phyloP scores from a whole-genome alignment of 2,329 filamentous ascomycete genomes.

The Dactylellina leptospora region DNA sequence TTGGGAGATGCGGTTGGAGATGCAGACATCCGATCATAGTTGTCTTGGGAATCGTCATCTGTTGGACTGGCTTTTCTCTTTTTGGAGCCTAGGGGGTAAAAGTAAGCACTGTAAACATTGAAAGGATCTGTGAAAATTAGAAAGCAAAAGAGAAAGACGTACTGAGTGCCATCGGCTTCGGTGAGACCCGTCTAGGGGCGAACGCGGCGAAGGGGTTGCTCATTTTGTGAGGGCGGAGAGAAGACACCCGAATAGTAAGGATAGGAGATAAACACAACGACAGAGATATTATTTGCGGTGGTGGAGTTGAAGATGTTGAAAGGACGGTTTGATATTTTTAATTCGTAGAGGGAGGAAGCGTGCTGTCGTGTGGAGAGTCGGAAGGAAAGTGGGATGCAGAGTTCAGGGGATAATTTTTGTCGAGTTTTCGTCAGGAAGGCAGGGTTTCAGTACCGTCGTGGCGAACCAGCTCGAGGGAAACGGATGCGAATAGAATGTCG shows the following conservation, averaged over 20 bases:
- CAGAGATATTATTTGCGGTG: background rate
- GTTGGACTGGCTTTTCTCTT: slow-evolving; percentile 45
- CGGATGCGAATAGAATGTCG: slow-evolving; percentile 38
- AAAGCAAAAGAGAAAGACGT: background rate
- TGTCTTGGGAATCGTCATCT: slow-evolving; percentile 60
- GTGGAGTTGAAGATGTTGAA: too few relatives aligned
- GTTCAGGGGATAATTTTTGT: slow-evolving; percentile 35
- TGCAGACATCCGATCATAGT: slow-evolving; percentile 86
- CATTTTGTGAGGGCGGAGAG: slow-evolving; percentile 12
- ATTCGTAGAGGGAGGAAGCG: background rate
- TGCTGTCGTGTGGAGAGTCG: slow-evolving; percentile 6
- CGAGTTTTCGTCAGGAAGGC: slow-evolving; percentile 14
- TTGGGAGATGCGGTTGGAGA: slow-evolving; percentile 86
- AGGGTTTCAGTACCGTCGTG: slow-evolving; percentile 18
- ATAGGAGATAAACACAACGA: background rate
- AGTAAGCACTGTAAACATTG: background rate
- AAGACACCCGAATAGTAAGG: background rate
- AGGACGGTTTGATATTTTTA: background rate
- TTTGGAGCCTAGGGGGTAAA: slow-evolving; percentile 17
- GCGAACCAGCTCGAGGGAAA: slow-evolving; percentile 38
- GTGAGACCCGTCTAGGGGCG: slow-evolving; percentile 35
- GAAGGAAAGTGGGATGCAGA: slow-evolving; percentile 11
- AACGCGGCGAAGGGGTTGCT: slow-evolving; percentile 48
- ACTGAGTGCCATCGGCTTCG: slow-evolving; percentile 21
- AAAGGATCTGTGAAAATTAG: background rate